These are phyloP conservation scores for Lecanicillium sp. DNA, from an alignment of 2,329 filamentous ascomycete species.

Conservation along the genomic window DNA sequence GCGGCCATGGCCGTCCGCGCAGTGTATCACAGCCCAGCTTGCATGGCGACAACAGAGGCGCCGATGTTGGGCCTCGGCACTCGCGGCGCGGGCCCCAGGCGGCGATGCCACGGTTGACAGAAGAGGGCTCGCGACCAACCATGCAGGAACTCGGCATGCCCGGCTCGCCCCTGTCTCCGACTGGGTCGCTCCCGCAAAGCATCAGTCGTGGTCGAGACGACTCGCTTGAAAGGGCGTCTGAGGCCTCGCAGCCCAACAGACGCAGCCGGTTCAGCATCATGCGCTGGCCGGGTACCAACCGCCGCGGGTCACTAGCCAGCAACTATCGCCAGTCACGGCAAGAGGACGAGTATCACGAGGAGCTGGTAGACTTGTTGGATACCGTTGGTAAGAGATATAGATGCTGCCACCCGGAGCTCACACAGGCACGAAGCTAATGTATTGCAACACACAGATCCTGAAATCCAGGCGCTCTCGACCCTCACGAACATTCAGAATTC, in stretches of 20 bases:
- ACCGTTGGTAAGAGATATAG: conserved; percentile 25
- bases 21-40: conserved; percentile 28
- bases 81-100: conserved; percentile 23
- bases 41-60: conserved; percentile 13
- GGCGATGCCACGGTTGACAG: conserved; percentile 30
- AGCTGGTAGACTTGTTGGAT: conserved; percentile 31
- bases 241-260: not conserved
- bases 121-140: conserved; percentile 28
- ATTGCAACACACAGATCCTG: conserved; percentile 55
- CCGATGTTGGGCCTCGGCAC: conserved; percentile 16
- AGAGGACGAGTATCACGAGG: conserved; percentile 28
- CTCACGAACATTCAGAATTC: conserved; percentile 88
- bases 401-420: not conserved
- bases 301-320: conserved; percentile 4
- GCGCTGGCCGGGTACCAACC: conserved; percentile 9
- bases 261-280: conserved; percentile 7
- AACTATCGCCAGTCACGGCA: not conserved
- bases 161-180: conserved; percentile 16
- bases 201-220: not conserved
- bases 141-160: conserved; percentile 24
- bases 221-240: conserved; percentile 1
- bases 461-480: conserved; percentile 74
- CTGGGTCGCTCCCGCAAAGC: conserved; percentile 18
- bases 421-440: conserved; percentile 7
- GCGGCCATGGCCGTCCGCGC: conserved; percentile 22